These are phyloP conservation scores for Paramecium octaurelia DNA, from an alignment of 73 alveolate genomes.

Conservation along the genomic window DNA sequence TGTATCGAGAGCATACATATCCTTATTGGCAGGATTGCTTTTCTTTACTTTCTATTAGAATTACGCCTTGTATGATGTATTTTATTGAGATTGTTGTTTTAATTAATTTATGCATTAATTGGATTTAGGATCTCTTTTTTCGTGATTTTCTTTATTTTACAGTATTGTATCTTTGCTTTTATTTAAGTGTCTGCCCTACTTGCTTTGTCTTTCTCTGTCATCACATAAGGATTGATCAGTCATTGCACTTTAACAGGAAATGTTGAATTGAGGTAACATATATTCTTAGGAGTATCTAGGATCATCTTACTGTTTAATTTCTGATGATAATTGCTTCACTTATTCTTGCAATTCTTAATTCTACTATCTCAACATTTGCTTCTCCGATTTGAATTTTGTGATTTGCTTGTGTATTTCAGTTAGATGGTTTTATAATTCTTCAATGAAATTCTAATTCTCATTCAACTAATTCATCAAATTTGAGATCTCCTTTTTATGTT, in stretches of 20 bases:
- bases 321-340: neutral
- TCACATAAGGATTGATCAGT: neutral
- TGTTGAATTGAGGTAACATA: neutral
- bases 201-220: neutral
- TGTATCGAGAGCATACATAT: neutral
- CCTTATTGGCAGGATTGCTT: neutral
- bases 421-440: neutral
- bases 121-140: neutral
- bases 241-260: neutral
- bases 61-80: neutral
- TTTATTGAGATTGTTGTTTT: neutral
- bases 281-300: neutral
- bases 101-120: conserved; percentile 11
- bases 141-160: neutral
- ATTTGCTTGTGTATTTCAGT: neutral
- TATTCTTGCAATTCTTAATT: neutral
- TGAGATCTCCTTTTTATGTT: neutral
- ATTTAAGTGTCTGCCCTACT: neutral
- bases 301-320: neutral
- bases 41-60: conserved; percentile 6
- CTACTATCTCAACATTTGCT: neutral
- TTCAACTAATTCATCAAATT: neutral
- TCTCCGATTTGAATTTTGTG: neutral
- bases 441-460: conserved; percentile 26
- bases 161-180: neutral